Conservation (phyloP, 495 filamentous ascomycete genomes). For the Podospora anserina region DNA sequence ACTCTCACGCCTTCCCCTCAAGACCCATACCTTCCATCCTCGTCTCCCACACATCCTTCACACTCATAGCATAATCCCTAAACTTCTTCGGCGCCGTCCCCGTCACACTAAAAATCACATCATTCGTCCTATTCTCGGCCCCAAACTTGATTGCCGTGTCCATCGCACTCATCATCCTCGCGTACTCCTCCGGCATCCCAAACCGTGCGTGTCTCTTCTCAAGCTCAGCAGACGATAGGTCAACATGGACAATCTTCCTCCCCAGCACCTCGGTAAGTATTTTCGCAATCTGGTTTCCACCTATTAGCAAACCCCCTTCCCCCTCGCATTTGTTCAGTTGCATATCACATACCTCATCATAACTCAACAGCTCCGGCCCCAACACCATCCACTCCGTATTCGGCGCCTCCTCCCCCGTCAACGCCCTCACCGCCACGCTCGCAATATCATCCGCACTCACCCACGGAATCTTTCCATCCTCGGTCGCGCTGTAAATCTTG, state of each 20-base stretch:
- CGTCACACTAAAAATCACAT: constrained; percentile 37
- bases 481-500: constrained; percentile 45
- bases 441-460: constrained; percentile 50
- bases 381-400: constrained; percentile 47
- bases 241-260: constrained; percentile 43
- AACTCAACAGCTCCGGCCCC: constrained; percentile 46
- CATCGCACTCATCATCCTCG: constrained; percentile 34
- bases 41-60: constrained; percentile 32
- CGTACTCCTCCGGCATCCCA: constrained; percentile 38
- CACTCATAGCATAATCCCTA: constrained; percentile 33
- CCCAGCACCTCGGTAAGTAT: constrained; percentile 40
- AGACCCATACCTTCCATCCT: neutral
- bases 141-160: constrained; percentile 38
- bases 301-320: neutral
- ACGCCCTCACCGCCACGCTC: constrained; percentile 40
- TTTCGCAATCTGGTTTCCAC: constrained; percentile 36
- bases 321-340: neutral
- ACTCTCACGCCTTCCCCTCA: neutral
- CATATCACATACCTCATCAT: constrained; percentile 41
- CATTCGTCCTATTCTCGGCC: constrained; percentile 40
- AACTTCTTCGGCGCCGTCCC: constrained; percentile 37
- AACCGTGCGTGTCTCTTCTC: constrained; percentile 20
- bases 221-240: constrained; percentile 36
- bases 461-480: constrained; percentile 46
- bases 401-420: constrained; percentile 40